These are phyloP conservation scores for Gypsophila paniculata DNA, from an alignment of 179 eudicot species.

Conservation along the genomic window DNA sequence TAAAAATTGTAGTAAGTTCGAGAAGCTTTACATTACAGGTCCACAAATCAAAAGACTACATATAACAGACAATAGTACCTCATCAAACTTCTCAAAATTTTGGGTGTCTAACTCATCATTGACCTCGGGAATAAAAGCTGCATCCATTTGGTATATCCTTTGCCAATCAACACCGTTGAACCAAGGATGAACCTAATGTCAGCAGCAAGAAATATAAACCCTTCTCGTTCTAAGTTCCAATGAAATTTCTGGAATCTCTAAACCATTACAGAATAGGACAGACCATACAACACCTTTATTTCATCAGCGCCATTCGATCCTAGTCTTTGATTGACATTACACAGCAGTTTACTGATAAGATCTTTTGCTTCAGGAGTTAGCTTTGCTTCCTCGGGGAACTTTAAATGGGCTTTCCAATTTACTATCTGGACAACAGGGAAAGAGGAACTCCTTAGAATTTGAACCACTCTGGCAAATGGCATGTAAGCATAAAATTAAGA, in stretches of 20 bases:
- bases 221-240: neutral
- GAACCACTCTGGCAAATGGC: slow-evolving; percentile 8
- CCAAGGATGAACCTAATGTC: slow-evolving; percentile 63
- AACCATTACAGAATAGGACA: slow-evolving; percentile 37
- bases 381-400: slow-evolving; percentile 90
- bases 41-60: slow-evolving; percentile 1
- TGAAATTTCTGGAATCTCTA: slow-evolving; percentile 8
- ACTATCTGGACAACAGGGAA: slow-evolving; percentile 59
- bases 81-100: slow-evolving; percentile 93
- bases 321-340: slow-evolving; percentile 79
- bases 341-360: slow-evolving; percentile 72
- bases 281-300: slow-evolving; percentile 85
- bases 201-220: slow-evolving; percentile 19
- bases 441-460: slow-evolving; percentile 14
- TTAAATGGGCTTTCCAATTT: slow-evolving; percentile 86
- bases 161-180: slow-evolving; percentile 75
- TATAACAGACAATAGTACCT: slow-evolving; percentile 37
- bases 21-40: neutral
- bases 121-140: slow-evolving; percentile 93
- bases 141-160: slow-evolving; percentile 73
- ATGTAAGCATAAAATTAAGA: neutral
- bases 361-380: slow-evolving; percentile 78
- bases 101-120: slow-evolving; percentile 93
- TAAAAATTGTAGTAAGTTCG: slow-evolving; percentile 4
- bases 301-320: slow-evolving; percentile 87